phyloP scores from a whole-genome alignment of 352 stramenopile species.

The Bremia lactucae region DNA sequence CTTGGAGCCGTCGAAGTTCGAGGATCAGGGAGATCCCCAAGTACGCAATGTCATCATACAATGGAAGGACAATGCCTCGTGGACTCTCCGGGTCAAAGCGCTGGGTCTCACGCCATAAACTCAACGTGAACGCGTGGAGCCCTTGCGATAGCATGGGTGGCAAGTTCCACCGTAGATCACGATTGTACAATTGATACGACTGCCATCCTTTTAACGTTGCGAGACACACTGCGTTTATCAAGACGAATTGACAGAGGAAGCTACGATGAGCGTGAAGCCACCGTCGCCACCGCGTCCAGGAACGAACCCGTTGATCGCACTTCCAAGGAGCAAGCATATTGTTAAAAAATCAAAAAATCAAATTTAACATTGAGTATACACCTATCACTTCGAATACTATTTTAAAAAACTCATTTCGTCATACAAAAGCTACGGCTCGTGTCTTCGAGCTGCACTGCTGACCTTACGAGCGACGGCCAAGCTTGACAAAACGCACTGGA shows the following conservation, averaged over 20 bases:
- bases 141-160: not conserved
- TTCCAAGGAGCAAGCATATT: constrained; percentile 7
- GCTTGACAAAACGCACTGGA: constrained; percentile 34
- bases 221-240: too few species aligned
- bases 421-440: too few species aligned
- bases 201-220: constrained; percentile 1
- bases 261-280: constrained; percentile 7
- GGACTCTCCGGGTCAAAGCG: constrained; percentile 1
- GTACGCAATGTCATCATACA: constrained; percentile 40
- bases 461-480: constrained; percentile 28
- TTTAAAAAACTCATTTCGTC: too few species aligned
- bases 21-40: constrained; percentile 51
- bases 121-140: constrained; percentile 13
- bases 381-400: too few species aligned
- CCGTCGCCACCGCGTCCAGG: constrained; percentile 8
- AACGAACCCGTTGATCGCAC: constrained; percentile 4
- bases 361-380: too few species aligned
- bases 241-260: not conserved
- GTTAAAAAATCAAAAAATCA: not conserved
- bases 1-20: constrained; percentile 28
- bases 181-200: not conserved
- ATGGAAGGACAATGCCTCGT: constrained; percentile 39
- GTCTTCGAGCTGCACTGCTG: constrained; percentile 15
- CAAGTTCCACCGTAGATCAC: constrained; percentile 2
- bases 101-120: constrained; percentile 21